Percentiles rank a stretch among this genome's conserved stretches.
These are phyloP conservation scores for Magnusiomyces starmeri DNA, from an alignment of 1,139 yeast species.

Conservation along the genomic window DNA sequence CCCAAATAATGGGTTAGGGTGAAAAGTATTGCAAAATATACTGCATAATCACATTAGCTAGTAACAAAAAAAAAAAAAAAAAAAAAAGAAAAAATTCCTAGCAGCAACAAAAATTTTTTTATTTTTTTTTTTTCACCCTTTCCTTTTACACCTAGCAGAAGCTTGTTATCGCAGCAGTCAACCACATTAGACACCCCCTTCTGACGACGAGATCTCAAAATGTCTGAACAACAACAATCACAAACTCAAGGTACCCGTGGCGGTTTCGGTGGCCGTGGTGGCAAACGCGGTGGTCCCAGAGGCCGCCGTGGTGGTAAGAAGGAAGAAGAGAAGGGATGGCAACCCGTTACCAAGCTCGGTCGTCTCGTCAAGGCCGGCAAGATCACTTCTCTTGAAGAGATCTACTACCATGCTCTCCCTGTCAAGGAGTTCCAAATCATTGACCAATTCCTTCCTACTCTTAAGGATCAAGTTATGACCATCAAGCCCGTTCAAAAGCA, in stretches of 20 bases:
- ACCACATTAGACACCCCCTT: too few species aligned
- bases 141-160: not conserved
- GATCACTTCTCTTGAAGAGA: conserved; percentile 93
- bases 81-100: too few species aligned
- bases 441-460: conserved; percentile 91
- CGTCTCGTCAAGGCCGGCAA: conserved; percentile 99
- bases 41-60: not conserved
- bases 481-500: conserved; percentile 99
- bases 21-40: not conserved
- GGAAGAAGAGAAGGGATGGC: conserved; percentile 98
- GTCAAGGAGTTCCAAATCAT: conserved; percentile 99
- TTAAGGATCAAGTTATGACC: conserved; percentile 99
- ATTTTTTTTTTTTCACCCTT: not conserved
- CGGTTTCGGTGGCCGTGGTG: conserved; percentile 38
- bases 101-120: not conserved
- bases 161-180: too few species aligned
- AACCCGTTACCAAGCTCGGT: conserved; percentile 99
- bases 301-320: conserved; percentile 59
- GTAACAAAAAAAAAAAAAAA: not conserved
- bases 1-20: too few species aligned
- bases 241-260: conserved; percentile 16
- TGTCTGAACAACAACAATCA: conserved; percentile 1
- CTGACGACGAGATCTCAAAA: too few species aligned
- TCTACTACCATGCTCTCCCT: conserved; percentile 98
- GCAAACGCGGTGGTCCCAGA: conserved; percentile 54